phyloP scores from a whole-genome alignment of 352 stramenopile species.

The Phytopythium litorale region DNA sequence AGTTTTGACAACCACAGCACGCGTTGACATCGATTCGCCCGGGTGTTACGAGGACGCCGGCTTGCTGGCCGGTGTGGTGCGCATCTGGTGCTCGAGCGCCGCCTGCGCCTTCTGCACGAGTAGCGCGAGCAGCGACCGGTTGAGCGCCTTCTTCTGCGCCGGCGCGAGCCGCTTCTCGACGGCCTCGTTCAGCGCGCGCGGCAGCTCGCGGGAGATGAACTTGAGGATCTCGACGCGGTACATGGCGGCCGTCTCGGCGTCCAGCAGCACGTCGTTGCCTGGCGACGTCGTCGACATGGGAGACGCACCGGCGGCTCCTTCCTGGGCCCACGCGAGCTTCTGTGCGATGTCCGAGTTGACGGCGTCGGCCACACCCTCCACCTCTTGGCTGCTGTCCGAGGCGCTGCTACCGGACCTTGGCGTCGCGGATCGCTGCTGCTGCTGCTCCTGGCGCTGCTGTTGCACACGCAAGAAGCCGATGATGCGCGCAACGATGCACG shows the following conservation, averaged over 20 bases:
- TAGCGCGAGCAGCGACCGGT: constrained; percentile 65
- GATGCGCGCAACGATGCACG: constrained; percentile 63
- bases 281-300: constrained; percentile 9
- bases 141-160: constrained; percentile 53
- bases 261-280: constrained; percentile 26
- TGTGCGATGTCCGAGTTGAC: constrained; percentile 64
- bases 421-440: neutral
- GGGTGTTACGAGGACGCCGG: neutral
- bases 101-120: constrained; percentile 78
- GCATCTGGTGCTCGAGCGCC: constrained; percentile 70
- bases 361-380: constrained; percentile 41
- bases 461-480: constrained; percentile 62
- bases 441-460: constrained; percentile 14
- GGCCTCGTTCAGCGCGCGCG: constrained; percentile 64
- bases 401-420: neutral
- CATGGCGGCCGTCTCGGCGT: constrained; percentile 71
- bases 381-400: constrained; percentile 15
- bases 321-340: constrained; percentile 48
- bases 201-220: constrained; percentile 75
- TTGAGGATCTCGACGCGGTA: constrained; percentile 85
- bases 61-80: constrained; percentile 33
- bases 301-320: constrained; percentile 40
- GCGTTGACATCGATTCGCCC: neutral
- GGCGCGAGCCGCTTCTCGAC: constrained; percentile 60
- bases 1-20: neutral